Evolutionary conservation across 108 stramenopile species (phyloP), one percentile per base, ranked within the genome.

Genomic region (Cyclotella sp.): DNA sequence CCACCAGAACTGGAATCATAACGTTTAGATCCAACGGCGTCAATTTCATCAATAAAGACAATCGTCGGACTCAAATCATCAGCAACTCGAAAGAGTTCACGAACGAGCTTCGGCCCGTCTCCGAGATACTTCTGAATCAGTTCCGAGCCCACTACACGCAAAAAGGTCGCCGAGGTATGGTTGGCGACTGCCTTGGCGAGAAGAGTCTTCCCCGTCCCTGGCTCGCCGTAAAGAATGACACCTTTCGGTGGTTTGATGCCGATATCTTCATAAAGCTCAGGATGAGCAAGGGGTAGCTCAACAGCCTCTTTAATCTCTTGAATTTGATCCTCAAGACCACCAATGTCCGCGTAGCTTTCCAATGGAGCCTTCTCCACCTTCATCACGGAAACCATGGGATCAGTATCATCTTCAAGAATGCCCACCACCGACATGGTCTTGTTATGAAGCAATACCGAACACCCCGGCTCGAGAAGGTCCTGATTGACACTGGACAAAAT

Each of bases 251-350:
- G 97, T 61, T 96, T 95, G 84, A 99, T 97, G 19, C 98, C 96
- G 66, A 97, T 97, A 76, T 97, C 98, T 84, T 99, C 98, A 79
- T 99, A 99, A 44, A 99, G 92, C 88, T 99, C 99, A 0, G 99
- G 99, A 83, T 98, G 98, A 26, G 98, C 97, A 69, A 99, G 83
- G 1, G 99, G 99, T 41, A 99, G 86, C 76, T 99, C 99, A 24
- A 99, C 99, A 22, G 99, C 98, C 85, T 99, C 99, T 82, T 99
- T 99, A 85, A 99, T 99, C 85, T 99, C 99, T 82, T 99, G 98
- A 79, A 99, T 99, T 87, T 99, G 99, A 43, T 89, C 91, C 86
- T 99, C 97, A 40, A 99, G 77, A 5, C 99, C 99, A 26, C 99
- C 98, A 82, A 99, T 98, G 69, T 99, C 99, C 26, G 97, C 98